Evolutionary conservation across 1,284 basidiomycete species (phyloP), one percentile per base, ranked within the genome.

Genomic region (Apiotrichum domesticum): DNA sequence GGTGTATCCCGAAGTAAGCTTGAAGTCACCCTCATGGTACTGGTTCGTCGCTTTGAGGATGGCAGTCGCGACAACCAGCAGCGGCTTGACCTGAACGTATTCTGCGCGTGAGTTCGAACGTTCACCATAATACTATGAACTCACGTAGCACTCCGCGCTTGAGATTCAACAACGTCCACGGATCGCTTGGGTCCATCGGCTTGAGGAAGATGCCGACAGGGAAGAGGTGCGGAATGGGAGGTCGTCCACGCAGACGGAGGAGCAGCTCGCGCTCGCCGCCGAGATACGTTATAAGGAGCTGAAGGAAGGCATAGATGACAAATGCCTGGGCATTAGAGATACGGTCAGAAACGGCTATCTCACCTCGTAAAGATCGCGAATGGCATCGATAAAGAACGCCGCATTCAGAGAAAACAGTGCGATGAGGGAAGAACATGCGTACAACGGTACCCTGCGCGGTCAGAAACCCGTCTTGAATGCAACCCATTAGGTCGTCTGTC

Each of bases 281-380:
- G 9, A 97, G 84, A 72, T 94, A 94, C 43, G 85, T 85, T 10
- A 91, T 80, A 39, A 93, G 81, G 14, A 91, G 82, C 41, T 86
- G 83, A 71, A 91, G 88, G 78, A 92, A 91, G 65, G 86, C 93
- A 77, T 98, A 97, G 66, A 97, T 97, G 45, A 97, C 93, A 71
- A 96, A 97, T 1, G 92, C 93, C 90, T 93, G 35, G 21, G 15
- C 13, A 41, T 53, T 53, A 58, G 43, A 53, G 59, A 1, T 39
- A 8, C 37, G 7, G 8, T 7, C 8, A 21, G 21, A 39, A 14
- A 4, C 1, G 3, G 47, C 37, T 10, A 10, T 70, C 83, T 61
- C 57, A 90, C 91, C 82, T 99, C 95, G 77, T 99, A 98, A 10
- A 98, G 84, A 74, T 99, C 96, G 43, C 95, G 83, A 57, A 98